These are phyloP conservation scores for Penicillium fuscoglaucum DNA, from an alignment of 2,329 filamentous ascomycete species.

Conservation along the genomic window DNA sequence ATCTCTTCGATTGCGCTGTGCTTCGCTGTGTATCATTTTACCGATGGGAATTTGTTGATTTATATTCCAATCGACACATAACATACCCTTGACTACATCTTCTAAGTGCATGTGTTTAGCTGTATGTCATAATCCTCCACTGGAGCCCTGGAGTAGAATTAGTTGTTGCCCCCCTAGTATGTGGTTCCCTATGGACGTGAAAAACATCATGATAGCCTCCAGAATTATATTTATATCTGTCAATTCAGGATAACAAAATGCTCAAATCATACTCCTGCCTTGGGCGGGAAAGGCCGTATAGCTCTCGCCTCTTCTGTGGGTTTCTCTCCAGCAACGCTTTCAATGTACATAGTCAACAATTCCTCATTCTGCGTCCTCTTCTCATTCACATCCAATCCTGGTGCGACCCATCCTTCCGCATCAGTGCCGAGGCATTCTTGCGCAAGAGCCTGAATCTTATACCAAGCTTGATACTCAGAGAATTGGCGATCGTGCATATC, in stretches of 20 bases:
- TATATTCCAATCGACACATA: neutral
- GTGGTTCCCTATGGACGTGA: neutral
- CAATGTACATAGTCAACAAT: conserved; percentile 24
- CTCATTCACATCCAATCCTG: conserved; percentile 30
- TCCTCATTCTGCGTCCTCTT: conserved; percentile 29
- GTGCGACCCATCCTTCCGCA: conserved; percentile 39
- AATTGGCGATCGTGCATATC: conserved; percentile 32
- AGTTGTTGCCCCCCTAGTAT: neutral
- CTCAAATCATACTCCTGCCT: conserved; percentile 1
- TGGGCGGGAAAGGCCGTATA: conserved; percentile 24
- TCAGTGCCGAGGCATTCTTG: conserved; percentile 34
- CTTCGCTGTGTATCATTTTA: neutral
- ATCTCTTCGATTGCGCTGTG: neutral
- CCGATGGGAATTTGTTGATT: neutral
- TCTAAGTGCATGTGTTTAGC: neutral
- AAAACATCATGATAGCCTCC: neutral
- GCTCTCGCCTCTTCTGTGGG: conserved; percentile 20
- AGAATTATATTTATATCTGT: neutral
- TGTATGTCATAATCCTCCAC: neutral
- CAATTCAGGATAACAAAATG: neutral
- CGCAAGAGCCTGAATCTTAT: conserved; percentile 29
- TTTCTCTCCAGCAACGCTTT: conserved; percentile 18
- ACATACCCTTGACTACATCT: neutral
- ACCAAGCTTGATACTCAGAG: conserved; percentile 31
- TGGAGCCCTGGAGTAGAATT: neutral